Percentiles rank a stretch among this genome's conserved stretches.
Conservation (phyloP, 2,329 filamentous ascomycete species). For the Aphanoascus verrucosus region DNA sequence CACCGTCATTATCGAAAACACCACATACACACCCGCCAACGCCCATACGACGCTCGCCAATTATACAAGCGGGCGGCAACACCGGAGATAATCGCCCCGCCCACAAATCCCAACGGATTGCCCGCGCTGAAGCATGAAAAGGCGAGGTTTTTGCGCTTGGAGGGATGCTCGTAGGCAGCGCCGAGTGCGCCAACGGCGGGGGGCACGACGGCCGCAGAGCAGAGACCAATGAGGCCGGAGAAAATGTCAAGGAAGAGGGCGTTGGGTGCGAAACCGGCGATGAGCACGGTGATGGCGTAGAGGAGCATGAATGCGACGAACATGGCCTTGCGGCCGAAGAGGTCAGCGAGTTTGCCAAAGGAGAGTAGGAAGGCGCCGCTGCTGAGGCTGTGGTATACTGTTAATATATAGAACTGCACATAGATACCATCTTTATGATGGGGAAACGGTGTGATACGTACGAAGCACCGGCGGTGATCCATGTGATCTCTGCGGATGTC, state of each 20-base stretch:
- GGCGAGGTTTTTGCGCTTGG: constrained; percentile 8
- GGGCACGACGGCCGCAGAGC: constrained; percentile 9
- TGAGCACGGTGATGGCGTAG: constrained; percentile 39
- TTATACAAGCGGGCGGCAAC: neutral
- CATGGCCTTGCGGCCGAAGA: constrained; percentile 9
- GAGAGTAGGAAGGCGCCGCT: constrained; percentile 8
- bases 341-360: constrained; percentile 8
- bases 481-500: constrained; percentile 6
- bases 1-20: constrained; percentile 3
- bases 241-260: constrained; percentile 7
- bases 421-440: neutral
- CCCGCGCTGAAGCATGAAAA: constrained; percentile 8
- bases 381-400: neutral
- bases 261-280: constrained; percentile 8
- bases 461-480: constrained; percentile 7
- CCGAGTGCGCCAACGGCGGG: constrained; percentile 6
- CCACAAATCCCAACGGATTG: constrained; percentile 6
- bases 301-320: constrained; percentile 8
- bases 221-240: constrained; percentile 6
- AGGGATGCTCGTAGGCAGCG: constrained; percentile 8
- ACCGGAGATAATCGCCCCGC: constrained; percentile 3
- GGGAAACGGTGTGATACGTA: neutral
- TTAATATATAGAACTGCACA: neutral
- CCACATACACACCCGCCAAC: constrained; percentile 3
- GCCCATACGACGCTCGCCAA: constrained; percentile 11